Conservation (phyloP, 2,329 filamentous ascomycete genomes). For the Phoma sp. region DNA sequence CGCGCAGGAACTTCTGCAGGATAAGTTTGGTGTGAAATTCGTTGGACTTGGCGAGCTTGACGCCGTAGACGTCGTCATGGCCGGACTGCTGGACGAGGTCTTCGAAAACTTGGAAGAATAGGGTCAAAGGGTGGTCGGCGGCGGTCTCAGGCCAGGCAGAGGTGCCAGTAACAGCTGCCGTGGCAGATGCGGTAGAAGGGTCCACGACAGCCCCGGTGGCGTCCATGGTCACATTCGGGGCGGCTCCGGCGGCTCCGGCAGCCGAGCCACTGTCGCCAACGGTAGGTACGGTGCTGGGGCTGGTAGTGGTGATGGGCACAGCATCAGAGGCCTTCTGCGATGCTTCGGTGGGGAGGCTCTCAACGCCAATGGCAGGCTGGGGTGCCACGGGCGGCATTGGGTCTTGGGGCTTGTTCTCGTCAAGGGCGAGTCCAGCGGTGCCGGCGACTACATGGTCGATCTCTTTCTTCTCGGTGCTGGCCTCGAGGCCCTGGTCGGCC, state of each 20-base stretch:
- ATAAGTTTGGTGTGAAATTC: constrained; percentile 82
- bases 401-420: constrained; percentile 21
- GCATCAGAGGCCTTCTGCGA: constrained; percentile 13
- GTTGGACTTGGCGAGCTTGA: constrained; percentile 61
- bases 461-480: constrained; percentile 21
- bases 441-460: constrained; percentile 25
- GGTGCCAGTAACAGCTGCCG: constrained; percentile 13
- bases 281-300: constrained; percentile 13
- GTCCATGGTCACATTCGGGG: constrained; percentile 15
- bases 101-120: constrained; percentile 65
- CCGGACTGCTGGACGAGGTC: constrained; percentile 63
- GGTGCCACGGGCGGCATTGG: constrained; percentile 20
- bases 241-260: constrained; percentile 12
- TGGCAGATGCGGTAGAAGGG: constrained; percentile 1
- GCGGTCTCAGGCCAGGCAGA: constrained; percentile 46
- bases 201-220: constrained; percentile 7
- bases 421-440: constrained; percentile 26
- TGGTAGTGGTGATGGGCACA: constrained; percentile 20
- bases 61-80: constrained; percentile 86
- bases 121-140: constrained; percentile 54
- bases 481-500: constrained; percentile 19
- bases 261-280: constrained; percentile 2
- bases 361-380: constrained; percentile 8
- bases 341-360: constrained; percentile 11
- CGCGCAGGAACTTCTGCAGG: constrained; percentile 91